phyloP scores from a whole-genome alignment of 805 yeast species.

The Candida sphagnicola region DNA sequence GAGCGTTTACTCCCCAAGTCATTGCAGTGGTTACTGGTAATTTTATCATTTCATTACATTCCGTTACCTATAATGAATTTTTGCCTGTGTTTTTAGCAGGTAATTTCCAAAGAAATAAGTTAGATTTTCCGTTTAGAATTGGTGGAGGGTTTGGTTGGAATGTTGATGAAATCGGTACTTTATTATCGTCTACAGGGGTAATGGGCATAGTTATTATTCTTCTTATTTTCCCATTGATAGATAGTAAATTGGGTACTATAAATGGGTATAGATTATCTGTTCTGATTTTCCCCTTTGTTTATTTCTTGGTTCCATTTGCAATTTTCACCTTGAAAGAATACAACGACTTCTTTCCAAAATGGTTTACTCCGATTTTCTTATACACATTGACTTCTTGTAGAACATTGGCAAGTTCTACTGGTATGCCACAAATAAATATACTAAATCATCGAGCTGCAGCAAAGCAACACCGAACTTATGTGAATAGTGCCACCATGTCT shows the following conservation, averaged over 20 bases:
- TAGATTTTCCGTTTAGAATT: slow-evolving; percentile 31
- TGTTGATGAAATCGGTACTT: slow-evolving; percentile 28
- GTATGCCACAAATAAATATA: slow-evolving; percentile 33
- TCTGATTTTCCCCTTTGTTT: slow-evolving; percentile 28
- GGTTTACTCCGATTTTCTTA: slow-evolving; percentile 25
- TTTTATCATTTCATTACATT: slow-evolving; percentile 30
- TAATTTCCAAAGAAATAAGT: slow-evolving; percentile 18
- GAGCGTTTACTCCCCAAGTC: slow-evolving; percentile 27
- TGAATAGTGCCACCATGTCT: slow-evolving; percentile 31
- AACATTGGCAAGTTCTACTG: slow-evolving; percentile 30
- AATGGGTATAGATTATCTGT: slow-evolving; percentile 28
- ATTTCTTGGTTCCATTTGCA: slow-evolving; percentile 25
- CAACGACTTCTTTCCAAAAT: slow-evolving; percentile 21
- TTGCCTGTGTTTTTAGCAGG: slow-evolving; percentile 36
- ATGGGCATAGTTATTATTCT: slow-evolving; percentile 30
- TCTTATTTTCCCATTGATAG: slow-evolving; percentile 30
- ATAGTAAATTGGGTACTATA: slow-evolving; percentile 27
- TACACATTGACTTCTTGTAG: slow-evolving; percentile 29
- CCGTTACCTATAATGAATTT: slow-evolving; percentile 30
- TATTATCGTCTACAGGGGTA: slow-evolving; percentile 33
- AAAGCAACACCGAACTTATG: slow-evolving; percentile 30
- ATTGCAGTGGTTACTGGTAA: slow-evolving; percentile 29
- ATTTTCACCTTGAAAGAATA: slow-evolving; percentile 28
- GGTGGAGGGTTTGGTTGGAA: slow-evolving; percentile 35
- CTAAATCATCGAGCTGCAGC: slow-evolving; percentile 34